Conservation (phyloP, 148 eudicot species). For the Fallopia convolvulus region DNA sequence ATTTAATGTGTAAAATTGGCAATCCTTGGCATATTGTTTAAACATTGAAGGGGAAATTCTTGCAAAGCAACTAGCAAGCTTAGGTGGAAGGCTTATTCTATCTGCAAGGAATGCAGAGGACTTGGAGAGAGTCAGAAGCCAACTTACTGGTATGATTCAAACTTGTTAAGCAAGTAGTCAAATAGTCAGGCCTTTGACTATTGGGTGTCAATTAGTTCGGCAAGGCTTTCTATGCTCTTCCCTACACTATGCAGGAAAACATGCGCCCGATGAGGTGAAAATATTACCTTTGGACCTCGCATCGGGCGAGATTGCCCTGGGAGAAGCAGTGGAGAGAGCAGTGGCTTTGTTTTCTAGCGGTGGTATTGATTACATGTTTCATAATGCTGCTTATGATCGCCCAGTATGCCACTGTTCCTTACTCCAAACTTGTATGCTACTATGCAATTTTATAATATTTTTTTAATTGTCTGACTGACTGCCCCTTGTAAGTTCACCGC, state of each 20-base stretch:
- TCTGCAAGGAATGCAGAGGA: conserved; percentile 91
- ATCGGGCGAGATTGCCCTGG: conserved; percentile 68
- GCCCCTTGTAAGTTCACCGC: too few relatives aligned
- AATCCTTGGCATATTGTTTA: background rate
- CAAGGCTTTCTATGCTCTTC: background rate
- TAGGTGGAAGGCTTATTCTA: conserved; percentile 85
- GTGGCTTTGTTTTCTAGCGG: conserved; percentile 59
- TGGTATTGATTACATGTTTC: conserved; percentile 87
- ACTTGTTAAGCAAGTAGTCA: background rate
- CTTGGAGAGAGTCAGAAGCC: conserved; percentile 65
- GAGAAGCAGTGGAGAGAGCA: conserved; percentile 61
- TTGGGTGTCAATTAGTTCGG: background rate
- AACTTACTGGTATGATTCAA: conserved; percentile 48
- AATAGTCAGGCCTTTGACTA: background rate
- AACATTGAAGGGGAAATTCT: conserved; percentile 68
- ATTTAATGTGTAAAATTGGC: background rate
- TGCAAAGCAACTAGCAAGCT: conserved; percentile 76
- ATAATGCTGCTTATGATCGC: conserved; percentile 94
- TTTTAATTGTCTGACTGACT: too few relatives aligned
- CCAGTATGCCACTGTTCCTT: conserved; percentile 51
- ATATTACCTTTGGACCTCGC: conserved; percentile 82
- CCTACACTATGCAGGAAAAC: conserved; percentile 43
- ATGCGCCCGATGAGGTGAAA: conserved; percentile 74
- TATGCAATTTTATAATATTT: background rate
- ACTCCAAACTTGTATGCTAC: background rate